These are phyloP conservation scores for Vaccinium macrocarpon DNA, from an alignment of 148 eudicot species.

Conservation along the genomic window DNA sequence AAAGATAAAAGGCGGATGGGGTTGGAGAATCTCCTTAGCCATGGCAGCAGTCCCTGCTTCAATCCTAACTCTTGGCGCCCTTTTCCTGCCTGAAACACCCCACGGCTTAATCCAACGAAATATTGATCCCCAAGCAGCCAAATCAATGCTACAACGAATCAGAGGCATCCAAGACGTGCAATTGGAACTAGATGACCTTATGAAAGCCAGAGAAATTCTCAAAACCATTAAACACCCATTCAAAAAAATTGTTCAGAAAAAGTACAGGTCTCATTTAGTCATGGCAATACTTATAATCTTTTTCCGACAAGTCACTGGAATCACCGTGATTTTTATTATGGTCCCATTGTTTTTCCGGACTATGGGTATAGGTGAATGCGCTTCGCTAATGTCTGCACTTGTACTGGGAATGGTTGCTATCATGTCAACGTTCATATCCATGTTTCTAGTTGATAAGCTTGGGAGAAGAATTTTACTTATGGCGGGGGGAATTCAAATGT, in stretches of 20 bases:
- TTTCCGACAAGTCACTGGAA: neutral
- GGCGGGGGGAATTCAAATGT: too few species aligned
- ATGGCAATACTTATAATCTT: constrained; percentile 6
- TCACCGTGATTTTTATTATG: neutral
- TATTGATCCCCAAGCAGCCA: neutral
- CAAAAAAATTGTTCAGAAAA: neutral
- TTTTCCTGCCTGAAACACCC: constrained; percentile 9
- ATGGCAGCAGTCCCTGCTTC: constrained; percentile 19
- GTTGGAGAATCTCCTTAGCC: constrained; percentile 29
- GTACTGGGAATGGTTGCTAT: constrained; percentile 22
- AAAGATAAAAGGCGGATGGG: constrained; percentile 14
- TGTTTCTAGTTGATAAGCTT: neutral
- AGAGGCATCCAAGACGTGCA: constrained; percentile 4
- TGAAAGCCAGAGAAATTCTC: neutral
- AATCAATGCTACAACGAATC: neutral
- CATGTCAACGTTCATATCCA: neutral
- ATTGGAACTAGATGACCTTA: neutral
- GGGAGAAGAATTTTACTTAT: neutral
- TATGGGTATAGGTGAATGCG: neutral
- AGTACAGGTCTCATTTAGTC: constrained; percentile 5
- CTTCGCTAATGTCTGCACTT: neutral
- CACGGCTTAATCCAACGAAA: neutral
- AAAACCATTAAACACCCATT: constrained; percentile 7
- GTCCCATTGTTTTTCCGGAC: neutral
- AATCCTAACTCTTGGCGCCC: neutral